These are phyloP conservation scores for Vachellia collinsii DNA, from an alignment of 306 rosid genomes.

Conservation along the genomic window DNA sequence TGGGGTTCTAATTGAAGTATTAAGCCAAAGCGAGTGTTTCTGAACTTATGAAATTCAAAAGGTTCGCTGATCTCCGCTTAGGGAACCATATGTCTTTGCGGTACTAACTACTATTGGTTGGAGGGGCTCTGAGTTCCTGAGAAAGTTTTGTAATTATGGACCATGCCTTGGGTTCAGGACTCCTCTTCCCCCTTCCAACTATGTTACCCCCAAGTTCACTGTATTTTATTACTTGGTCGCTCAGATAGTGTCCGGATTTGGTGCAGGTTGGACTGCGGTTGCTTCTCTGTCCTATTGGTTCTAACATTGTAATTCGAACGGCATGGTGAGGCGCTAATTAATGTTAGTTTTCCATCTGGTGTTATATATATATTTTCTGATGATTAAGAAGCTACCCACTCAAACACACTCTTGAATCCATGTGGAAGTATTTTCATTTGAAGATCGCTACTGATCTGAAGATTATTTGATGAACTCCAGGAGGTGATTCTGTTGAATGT, in stretches of 20 bases:
- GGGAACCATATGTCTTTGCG: not conserved
- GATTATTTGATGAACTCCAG: not conserved
- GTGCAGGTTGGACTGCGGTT: constrained; percentile 81
- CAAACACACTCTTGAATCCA: not conserved
- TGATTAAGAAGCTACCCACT: not conserved
- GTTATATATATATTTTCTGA: not conserved
- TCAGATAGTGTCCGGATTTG: constrained; percentile 30
- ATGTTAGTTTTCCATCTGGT: not conserved
- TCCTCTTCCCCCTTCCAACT: not conserved
- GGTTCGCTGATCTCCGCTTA: not conserved
- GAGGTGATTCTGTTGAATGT: not conserved
- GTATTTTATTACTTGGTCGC: not conserved
- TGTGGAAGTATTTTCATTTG: constrained; percentile 9
- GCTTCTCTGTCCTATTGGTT: constrained; percentile 82
- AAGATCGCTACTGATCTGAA: not conserved
- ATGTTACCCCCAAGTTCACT: not conserved
- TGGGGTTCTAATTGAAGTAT: not conserved
- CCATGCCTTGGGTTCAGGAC: not conserved
- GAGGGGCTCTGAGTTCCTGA: not conserved
- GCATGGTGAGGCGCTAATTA: constrained; percentile 64
- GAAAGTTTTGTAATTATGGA: constrained; percentile 13
- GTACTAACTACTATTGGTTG: not conserved
- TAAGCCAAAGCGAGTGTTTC: not conserved
- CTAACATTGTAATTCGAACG: constrained; percentile 77
- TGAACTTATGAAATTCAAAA: not conserved